Percentiles rank a stretch among this genome's conserved stretches.
Evolutionary conservation across 495 filamentous ascomycete genomes (phyloP).

Genomic region (Trichocladium antarcticum): DNA sequence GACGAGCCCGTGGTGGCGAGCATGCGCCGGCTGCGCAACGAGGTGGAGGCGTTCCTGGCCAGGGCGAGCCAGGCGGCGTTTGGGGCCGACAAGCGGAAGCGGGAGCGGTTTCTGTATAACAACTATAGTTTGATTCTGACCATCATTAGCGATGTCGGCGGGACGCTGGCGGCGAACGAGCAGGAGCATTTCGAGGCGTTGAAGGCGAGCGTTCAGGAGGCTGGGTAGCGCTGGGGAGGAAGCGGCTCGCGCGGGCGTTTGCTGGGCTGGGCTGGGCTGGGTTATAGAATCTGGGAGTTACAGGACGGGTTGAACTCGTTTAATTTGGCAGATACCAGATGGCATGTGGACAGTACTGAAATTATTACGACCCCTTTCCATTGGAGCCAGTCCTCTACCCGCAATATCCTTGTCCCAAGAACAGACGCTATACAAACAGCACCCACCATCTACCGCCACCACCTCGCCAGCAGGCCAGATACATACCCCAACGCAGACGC

Average conservation of each 20-base stretch:
- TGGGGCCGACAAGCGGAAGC: constrained; percentile 57
- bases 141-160: constrained; percentile 74
- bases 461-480: constrained; percentile 10
- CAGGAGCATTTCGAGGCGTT: constrained; percentile 54
- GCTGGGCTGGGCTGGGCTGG: neutral
- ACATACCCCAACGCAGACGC: constrained; percentile 17
- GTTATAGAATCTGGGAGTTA: too few species aligned
- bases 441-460: constrained; percentile 8
- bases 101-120: constrained; percentile 82
- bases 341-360: too few species aligned
- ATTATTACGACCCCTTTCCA: too few species aligned
- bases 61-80: constrained; percentile 52
- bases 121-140: constrained; percentile 89
- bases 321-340: too few species aligned
- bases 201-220: constrained; percentile 41
- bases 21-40: constrained; percentile 58
- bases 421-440: neutral
- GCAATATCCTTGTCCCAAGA: neutral
- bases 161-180: constrained; percentile 67
- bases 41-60: constrained; percentile 66
- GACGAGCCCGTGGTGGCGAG: constrained; percentile 84
- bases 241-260: neutral
- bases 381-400: neutral
- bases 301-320: too few species aligned
- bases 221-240: constrained; percentile 10